Conservation (phyloP, 2,329 filamentous ascomycete genomes). For the Fusarium heterosporum region DNA sequence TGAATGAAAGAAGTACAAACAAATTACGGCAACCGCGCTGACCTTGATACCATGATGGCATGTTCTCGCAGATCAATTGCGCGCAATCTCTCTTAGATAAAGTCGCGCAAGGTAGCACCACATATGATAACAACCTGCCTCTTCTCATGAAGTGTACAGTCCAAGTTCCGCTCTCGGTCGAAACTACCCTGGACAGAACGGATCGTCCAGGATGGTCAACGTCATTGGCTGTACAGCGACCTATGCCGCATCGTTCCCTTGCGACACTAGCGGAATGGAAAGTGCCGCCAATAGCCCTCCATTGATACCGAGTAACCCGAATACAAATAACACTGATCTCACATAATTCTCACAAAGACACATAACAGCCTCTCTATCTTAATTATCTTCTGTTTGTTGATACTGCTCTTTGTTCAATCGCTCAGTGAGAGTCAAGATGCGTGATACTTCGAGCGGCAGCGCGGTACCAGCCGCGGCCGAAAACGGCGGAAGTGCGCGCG, state of each 20-base stretch:
- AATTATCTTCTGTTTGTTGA: background rate
- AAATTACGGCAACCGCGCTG: background rate
- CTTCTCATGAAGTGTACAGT: background rate
- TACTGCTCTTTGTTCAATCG: background rate
- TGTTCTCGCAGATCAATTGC: background rate
- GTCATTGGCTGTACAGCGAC: constrained; percentile 28
- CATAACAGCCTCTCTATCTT: background rate
- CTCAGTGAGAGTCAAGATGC: constrained; percentile 23
- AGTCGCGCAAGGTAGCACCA: background rate
- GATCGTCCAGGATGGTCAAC: background rate
- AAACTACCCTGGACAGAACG: constrained; percentile 13
- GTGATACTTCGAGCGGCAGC: constrained; percentile 29
- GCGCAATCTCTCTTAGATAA: background rate
- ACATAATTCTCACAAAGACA: constrained; percentile 8
- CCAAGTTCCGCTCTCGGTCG: constrained; percentile 11
- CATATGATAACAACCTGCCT: background rate
- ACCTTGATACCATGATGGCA: background rate
- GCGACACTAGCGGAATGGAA: constrained; percentile 3
- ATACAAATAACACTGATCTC: constrained; percentile 9
- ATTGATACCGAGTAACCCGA: background rate
- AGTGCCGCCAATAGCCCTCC: constrained; percentile 21
- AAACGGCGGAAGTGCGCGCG: constrained; percentile 20
- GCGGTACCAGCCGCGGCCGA: constrained; percentile 33
- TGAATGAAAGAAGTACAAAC: constrained; percentile 19
- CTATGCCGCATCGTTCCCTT: constrained; percentile 4